Percentiles rank a stretch among this genome's conserved stretches.
phyloP scores from a whole-genome alignment of 495 filamentous ascomycete species.

The Hypoxylon lenormandii region DNA sequence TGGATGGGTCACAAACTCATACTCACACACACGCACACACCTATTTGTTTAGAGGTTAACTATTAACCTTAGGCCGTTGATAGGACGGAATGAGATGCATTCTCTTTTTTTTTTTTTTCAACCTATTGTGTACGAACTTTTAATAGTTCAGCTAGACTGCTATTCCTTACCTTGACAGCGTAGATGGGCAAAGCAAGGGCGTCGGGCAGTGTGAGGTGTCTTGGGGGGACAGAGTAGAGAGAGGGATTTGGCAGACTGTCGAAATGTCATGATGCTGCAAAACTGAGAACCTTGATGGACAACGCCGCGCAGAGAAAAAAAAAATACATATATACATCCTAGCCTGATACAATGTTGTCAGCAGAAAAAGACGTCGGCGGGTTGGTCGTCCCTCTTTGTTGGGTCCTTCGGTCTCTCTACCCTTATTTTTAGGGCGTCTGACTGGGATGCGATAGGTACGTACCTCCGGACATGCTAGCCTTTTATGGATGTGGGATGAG shows the following conservation, averaged over 20 bases:
- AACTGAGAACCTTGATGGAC: conserved; percentile 50
- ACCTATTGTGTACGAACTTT: conserved; percentile 24
- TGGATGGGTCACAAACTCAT: conserved; percentile 16
- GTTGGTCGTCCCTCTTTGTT: conserved; percentile 17
- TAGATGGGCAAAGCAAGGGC: background rate
- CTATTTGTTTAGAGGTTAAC: background rate
- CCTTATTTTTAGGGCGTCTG: background rate
- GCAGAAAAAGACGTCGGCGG: conserved; percentile 6
- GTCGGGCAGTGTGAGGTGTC: background rate
- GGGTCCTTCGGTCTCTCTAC: conserved; percentile 17
- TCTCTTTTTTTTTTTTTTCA: conserved; percentile 7
- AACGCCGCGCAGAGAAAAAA: conserved; percentile 22
- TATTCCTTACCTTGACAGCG: background rate
- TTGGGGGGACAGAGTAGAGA: conserved; percentile 13
- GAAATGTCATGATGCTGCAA: conserved; percentile 31
- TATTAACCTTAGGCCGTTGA: background rate
- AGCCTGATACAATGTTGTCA: conserved; percentile 24
- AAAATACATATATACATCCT: no score
- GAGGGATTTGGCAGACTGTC: conserved; percentile 20
- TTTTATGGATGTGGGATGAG: conserved; percentile 21
- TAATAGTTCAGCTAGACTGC: conserved; percentile 28
- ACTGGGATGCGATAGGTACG: conserved; percentile 10
- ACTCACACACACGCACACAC: no score
- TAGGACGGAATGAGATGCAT: conserved; percentile 24
- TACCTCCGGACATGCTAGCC: conserved; percentile 19